Base-by-base conservation (phyloP, 2,329 filamentous ascomycete species). In the Cordyceps javanica region DNA sequence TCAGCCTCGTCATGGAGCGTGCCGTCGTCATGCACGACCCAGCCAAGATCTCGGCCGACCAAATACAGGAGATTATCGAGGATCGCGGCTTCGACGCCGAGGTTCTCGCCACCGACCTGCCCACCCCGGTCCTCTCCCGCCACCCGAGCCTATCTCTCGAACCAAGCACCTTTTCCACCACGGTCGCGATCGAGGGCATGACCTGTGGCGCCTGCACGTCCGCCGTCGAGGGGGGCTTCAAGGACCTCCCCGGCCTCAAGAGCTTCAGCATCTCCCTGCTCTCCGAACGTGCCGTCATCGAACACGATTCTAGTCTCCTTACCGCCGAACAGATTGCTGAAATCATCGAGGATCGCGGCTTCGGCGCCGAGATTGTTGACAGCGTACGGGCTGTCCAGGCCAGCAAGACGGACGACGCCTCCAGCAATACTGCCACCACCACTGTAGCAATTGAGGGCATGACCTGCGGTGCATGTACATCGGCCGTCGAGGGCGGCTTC, bases 381-480 rank as follows among this genome's bases (percentile, higher is more conserved):
- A 90, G 87, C 36, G 54, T 50, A 6, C 21, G 34, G 5, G 42
- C 28, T 8, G 44, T 19, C 3, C 54, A 32, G 14, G 54, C 51
- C 5, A 28, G 80, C 55, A 66, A 69, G 25, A 19, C 60, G 23
- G 61, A 63, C 32, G 51, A 56, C 41, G 44, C 63, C 60, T 69
- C 69, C 58, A 71, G 76, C 61, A 73, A 75, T 52, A 66, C 82
- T 4, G 79, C 87, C 58, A 90, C 85, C 0, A 97, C 92, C 0
- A 97, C 92, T 0, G 81, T 99, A 19, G 86, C 89, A 5, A 90
- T 99, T 56, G 90, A 94, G 64, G 94, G 94, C 52, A 99, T 99
- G 94, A 99, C 94, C 1, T 97, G 94, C 69, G 93, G 93, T 23
- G 91, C 94, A 42, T 99, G 94, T 72, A 97, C 94, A 0, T 93